phyloP scores from a whole-genome alignment of 2,329 filamentous ascomycete genomes.

The Hirsutella rhossiliensis region DNA sequence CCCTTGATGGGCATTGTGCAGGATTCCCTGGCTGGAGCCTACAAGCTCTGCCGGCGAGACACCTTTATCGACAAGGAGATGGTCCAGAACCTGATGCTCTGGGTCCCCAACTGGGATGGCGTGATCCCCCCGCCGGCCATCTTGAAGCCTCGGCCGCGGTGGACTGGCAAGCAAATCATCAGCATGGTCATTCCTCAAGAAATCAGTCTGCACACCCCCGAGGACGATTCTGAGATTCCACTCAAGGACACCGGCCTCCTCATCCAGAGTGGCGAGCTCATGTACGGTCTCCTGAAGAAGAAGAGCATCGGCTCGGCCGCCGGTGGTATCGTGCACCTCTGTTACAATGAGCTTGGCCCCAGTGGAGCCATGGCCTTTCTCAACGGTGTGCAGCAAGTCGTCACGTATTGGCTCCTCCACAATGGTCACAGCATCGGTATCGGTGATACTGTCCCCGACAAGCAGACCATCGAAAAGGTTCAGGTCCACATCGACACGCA shows the following conservation, averaged over 20 bases:
- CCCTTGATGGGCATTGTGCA: slow-evolving; percentile 99
- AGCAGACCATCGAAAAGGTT: slow-evolving; percentile 70
- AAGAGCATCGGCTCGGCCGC: slow-evolving; percentile 84
- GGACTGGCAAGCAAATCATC: slow-evolving; percentile 97
- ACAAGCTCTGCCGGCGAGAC: slow-evolving; percentile 92
- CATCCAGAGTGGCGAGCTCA: slow-evolving; percentile 75
- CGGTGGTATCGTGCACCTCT: slow-evolving; percentile 87
- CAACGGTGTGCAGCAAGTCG: slow-evolving; percentile 86
- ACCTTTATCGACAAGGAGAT: slow-evolving; percentile 81
- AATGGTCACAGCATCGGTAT: slow-evolving; percentile 97
- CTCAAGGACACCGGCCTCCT: slow-evolving; percentile 67
- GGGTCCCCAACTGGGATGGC: slow-evolving; percentile 97
- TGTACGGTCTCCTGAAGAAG: slow-evolving; percentile 87
- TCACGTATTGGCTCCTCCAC: slow-evolving; percentile 95
- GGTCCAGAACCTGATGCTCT: slow-evolving; percentile 94
- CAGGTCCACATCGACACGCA: slow-evolving; percentile 69
- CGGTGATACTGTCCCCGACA: slow-evolving; percentile 92
- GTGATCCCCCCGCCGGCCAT: slow-evolving; percentile 90
- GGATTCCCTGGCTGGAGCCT: slow-evolving; percentile 89
- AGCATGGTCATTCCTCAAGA: slow-evolving; percentile 84
- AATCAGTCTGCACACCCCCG: slow-evolving; percentile 65
- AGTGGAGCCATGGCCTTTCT: slow-evolving; percentile 87
- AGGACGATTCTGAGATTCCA: slow-evolving; percentile 48
- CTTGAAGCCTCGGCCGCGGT: slow-evolving; percentile 78
- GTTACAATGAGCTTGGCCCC: slow-evolving; percentile 88